Percentiles rank a stretch among this genome's conserved stretches.
phyloP scores from a whole-genome alignment of 768 basidiomycete species.

The Pisolithus marmoratus region DNA sequence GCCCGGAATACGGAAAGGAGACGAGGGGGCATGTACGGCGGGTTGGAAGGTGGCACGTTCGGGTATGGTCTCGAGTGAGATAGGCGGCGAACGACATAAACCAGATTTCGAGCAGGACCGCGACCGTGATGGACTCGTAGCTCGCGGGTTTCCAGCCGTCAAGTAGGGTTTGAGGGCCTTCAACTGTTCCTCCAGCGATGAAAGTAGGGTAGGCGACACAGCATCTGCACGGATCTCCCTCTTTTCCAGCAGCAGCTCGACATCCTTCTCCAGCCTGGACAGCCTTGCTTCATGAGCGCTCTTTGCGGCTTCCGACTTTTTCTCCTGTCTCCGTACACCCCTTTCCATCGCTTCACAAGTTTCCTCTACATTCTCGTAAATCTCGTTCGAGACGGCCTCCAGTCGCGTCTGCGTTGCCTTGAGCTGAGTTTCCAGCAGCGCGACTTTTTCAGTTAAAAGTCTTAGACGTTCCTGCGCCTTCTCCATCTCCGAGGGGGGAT shows the following conservation, averaged over 20 bases:
- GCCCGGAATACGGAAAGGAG: slow-evolving; percentile 21
- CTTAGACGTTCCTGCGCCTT: slow-evolving; percentile 24
- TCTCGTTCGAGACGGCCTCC: slow-evolving; percentile 41
- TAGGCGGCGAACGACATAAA: slow-evolving; percentile 15
- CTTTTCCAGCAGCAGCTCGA: slow-evolving; percentile 29
- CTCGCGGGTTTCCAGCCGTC: slow-evolving; percentile 10
- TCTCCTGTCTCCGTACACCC: slow-evolving; percentile 46
- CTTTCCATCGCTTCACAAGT: slow-evolving; percentile 49
- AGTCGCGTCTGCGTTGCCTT: slow-evolving; percentile 37
- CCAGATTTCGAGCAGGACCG: slow-evolving; percentile 18
- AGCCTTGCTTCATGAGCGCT: slow-evolving; percentile 30
- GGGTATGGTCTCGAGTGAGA: slow-evolving; percentile 34
- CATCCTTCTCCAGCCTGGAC: slow-evolving; percentile 29
- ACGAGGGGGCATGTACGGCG: slow-evolving; percentile 7
- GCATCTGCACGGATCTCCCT: slow-evolving; percentile 22
- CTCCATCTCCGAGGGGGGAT: slow-evolving; percentile 37
- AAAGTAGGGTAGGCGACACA: slow-evolving; percentile 10
- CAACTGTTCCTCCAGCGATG: slow-evolving; percentile 17
- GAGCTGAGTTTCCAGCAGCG: slow-evolving; percentile 44
- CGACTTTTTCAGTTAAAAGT: slow-evolving; percentile 37
- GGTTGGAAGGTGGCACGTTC: slow-evolving; percentile 30
- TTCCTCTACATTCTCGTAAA: slow-evolving; percentile 58
- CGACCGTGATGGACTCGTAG: slow-evolving; percentile 8
- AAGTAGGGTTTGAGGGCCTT: slow-evolving; percentile 20
- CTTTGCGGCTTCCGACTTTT: slow-evolving; percentile 34